Percentiles rank a stretch among this genome's conserved stretches.
Conservation (phyloP, 2,329 filamentous ascomycete species). For the Dactylellina leptospora region DNA sequence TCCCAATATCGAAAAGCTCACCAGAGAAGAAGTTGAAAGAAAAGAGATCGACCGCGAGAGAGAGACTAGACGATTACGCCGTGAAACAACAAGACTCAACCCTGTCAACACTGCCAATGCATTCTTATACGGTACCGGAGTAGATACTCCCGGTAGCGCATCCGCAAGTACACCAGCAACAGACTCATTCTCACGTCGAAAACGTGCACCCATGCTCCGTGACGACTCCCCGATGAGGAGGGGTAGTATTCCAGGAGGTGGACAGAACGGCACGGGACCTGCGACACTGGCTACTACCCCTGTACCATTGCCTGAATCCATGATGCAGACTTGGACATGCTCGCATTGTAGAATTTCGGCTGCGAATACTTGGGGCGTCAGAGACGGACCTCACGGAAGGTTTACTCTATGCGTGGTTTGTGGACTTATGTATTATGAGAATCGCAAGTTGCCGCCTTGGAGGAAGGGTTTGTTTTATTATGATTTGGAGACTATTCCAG, state of each 20-base stretch:
- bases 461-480: slow-evolving; percentile 11
- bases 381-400: slow-evolving; percentile 81
- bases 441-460: slow-evolving; percentile 28
- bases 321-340: slow-evolving; percentile 86
- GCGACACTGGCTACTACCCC: slow-evolving; percentile 63
- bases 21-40: slow-evolving; percentile 97
- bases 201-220: slow-evolving; percentile 93
- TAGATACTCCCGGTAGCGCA: slow-evolving; percentile 66
- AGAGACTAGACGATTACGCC: slow-evolving; percentile 82
- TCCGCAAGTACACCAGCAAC: slow-evolving; percentile 41
- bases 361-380: slow-evolving; percentile 89
- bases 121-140: slow-evolving; percentile 69
- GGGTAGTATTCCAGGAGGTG: slow-evolving; percentile 75
- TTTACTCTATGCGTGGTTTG: slow-evolving; percentile 41
- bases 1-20: slow-evolving; percentile 80
- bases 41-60: slow-evolving; percentile 92
- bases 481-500: slow-evolving; percentile 5
- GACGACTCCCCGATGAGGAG: slow-evolving; percentile 77
- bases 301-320: slow-evolving; percentile 74
- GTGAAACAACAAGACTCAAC: slow-evolving; percentile 92
- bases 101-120: slow-evolving; percentile 83
- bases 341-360: slow-evolving; percentile 88
- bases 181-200: slow-evolving; percentile 65
- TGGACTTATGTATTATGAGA: slow-evolving; percentile 31
- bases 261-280: slow-evolving; percentile 75